Percentiles rank a stretch among this genome's conserved stretches.
Conservation (phyloP, 2,329 filamentous ascomycete species). For the Verticillium isaacii region DNA sequence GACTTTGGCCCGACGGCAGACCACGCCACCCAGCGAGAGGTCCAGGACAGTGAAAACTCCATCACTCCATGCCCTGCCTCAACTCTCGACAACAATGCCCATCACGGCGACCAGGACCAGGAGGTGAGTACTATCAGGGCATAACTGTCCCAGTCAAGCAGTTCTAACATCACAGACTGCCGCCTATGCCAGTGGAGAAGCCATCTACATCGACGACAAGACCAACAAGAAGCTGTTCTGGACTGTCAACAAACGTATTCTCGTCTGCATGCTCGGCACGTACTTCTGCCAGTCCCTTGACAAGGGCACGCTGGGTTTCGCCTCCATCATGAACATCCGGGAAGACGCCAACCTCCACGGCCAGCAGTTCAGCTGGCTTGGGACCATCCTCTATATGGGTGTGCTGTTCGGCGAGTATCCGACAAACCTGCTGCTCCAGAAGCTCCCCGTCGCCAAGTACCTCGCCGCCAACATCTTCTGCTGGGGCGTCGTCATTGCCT, state of each 20-base stretch:
- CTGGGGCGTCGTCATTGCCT: conserved; percentile 28
- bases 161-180: not conserved
- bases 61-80: not conserved
- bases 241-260: conserved; percentile 41
- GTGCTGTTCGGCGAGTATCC: conserved; percentile 36
- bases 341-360: conserved; percentile 26
- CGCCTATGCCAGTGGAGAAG: conserved; percentile 5
- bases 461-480: conserved; percentile 32
- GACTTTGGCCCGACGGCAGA: not conserved
- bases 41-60: not conserved
- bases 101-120: not conserved
- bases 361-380: conserved; percentile 28
- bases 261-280: conserved; percentile 45
- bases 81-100: not conserved
- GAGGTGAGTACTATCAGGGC: not conserved
- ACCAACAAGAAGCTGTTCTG: conserved; percentile 45
- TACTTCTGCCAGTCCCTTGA: conserved; percentile 38
- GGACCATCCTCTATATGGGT: conserved; percentile 35
- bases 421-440: conserved; percentile 31
- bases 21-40: not conserved
- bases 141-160: not conserved
- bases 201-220: conserved; percentile 40
- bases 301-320: conserved; percentile 21
- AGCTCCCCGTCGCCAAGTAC: conserved; percentile 31
- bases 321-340: conserved; percentile 20